Conservation (phyloP, 2,329 filamentous ascomycete species). For the Alternaria triticina region DNA sequence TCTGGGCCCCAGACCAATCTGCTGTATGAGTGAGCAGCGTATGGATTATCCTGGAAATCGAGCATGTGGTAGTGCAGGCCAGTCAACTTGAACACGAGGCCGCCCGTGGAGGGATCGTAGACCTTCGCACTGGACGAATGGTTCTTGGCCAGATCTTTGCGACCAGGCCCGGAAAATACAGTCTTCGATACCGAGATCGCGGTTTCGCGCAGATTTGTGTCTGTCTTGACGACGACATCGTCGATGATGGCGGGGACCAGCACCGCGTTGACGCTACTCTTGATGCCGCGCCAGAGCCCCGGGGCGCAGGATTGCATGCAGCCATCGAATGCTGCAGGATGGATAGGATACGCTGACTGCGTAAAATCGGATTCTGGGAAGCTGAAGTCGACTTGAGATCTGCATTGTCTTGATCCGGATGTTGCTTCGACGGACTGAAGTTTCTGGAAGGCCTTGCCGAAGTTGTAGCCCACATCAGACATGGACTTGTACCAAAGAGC, state of each 20-base stretch:
- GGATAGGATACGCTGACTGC: slow-evolving; percentile 33
- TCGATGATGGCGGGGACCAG: neutral
- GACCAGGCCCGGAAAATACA: neutral
- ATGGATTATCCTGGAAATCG: no score
- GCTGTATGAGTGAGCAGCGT: no score
- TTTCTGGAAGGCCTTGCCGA: slow-evolving; percentile 24
- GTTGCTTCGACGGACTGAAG: slow-evolving; percentile 11
- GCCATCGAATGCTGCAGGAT: slow-evolving; percentile 37
- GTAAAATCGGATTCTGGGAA: slow-evolving; percentile 17
- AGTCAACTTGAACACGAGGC: neutral
- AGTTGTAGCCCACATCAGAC: slow-evolving; percentile 19
- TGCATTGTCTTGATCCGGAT: neutral
- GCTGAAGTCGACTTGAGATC: slow-evolving; percentile 15
- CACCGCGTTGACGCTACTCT: neutral
- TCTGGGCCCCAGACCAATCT: no score
- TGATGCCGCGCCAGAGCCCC: slow-evolving; percentile 13
- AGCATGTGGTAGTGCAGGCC: no score
- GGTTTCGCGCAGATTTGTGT: no score
- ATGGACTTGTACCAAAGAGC: slow-evolving; percentile 25
- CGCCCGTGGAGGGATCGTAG: neutral
- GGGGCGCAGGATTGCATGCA: slow-evolving; percentile 34
- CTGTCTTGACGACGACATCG: neutral
- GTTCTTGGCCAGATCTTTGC: neutral
- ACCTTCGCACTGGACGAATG: neutral
- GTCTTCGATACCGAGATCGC: neutral